phyloP scores from a whole-genome alignment of 139 green algal genomes.

The Chlamydomonas sp. region DNA sequence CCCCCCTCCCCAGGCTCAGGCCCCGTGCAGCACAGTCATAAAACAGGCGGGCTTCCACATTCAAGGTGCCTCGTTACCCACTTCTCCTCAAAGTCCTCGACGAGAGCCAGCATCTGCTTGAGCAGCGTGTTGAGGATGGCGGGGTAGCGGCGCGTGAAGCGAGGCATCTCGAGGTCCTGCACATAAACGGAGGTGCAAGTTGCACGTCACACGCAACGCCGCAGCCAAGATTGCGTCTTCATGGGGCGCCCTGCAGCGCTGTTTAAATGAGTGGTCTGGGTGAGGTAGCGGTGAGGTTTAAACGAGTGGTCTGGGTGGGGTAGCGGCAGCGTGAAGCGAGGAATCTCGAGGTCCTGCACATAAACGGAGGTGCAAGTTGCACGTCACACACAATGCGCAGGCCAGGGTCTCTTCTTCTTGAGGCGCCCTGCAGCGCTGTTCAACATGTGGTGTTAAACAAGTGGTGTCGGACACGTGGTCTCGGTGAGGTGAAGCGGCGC shows the following conservation, averaged over 20 bases:
- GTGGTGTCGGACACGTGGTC: too few species aligned
- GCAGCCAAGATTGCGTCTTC: not conserved
- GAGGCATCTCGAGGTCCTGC: constrained; percentile 73
- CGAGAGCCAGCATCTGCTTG: constrained; percentile 71
- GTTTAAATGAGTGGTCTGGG: too few species aligned
- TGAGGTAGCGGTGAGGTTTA: too few species aligned
- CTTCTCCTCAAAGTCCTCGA: constrained; percentile 42
- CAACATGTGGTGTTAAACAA: too few species aligned
- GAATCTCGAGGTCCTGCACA: constrained; percentile 76
- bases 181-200: too few species aligned
- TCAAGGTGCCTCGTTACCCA: too few species aligned
- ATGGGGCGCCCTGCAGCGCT: not conserved
- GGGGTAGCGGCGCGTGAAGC: constrained; percentile 76
- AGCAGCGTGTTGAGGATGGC: constrained; percentile 68
- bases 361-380: constrained; percentile 43
- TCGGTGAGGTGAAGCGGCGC: constrained; percentile 64
- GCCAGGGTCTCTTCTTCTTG: not conserved
- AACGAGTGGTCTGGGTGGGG: too few species aligned
- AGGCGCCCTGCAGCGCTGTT: too few species aligned
- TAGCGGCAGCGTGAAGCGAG: constrained; percentile 76
- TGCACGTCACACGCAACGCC: constrained; percentile 12
- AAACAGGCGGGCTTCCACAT: too few species aligned
- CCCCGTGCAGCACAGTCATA: too few species aligned
- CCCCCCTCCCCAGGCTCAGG: too few species aligned
- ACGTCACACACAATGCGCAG: not conserved